Conservation (phyloP, 257 asterid genomes). For the Nicotiana knightiana region DNA sequence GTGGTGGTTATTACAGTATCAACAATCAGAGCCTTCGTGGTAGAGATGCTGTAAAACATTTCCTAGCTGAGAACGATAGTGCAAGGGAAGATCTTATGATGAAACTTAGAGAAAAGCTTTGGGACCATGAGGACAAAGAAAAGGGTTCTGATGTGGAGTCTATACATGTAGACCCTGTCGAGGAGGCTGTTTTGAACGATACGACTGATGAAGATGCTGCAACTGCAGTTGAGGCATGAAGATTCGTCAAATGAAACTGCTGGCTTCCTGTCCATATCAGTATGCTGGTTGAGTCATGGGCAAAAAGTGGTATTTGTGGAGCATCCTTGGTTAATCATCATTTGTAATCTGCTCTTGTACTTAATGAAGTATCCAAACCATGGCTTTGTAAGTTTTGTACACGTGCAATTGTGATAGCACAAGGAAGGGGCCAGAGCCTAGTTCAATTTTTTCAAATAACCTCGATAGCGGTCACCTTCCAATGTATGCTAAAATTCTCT, state of each 20-base stretch:
- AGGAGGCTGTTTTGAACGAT: conserved; percentile 40
- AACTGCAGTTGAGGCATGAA: conserved; percentile 59
- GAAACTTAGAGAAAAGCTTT: conserved; percentile 64
- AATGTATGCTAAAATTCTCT: background rate
- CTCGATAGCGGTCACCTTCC: background rate
- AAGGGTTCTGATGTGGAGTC: conserved; percentile 25
- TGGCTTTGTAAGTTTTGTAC: background rate
- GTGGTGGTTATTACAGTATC: conserved; percentile 26
- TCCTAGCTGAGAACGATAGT: conserved; percentile 37
- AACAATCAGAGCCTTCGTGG: conserved; percentile 40
- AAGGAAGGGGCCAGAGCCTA: background rate
- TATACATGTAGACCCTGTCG: conserved; percentile 23
- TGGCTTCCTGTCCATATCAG: background rate
- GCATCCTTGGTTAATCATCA: background rate
- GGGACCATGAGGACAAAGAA: conserved; percentile 27
- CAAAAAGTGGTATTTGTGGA: background rate
- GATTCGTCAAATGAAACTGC: background rate
- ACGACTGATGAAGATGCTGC: conserved; percentile 54
- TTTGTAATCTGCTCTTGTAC: background rate
- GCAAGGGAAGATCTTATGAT: conserved; percentile 50
- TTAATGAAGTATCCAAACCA: background rate
- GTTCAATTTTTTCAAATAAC: background rate
- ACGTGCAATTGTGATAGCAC: background rate
- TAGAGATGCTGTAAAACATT: conserved; percentile 54
- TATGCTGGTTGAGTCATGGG: background rate